Percentiles rank a stretch among this genome's conserved stretches.
Evolutionary conservation across 225 moss, liverwort and hornwort species (phyloP).

Genomic region (Physcomitrellopsis africana): DNA sequence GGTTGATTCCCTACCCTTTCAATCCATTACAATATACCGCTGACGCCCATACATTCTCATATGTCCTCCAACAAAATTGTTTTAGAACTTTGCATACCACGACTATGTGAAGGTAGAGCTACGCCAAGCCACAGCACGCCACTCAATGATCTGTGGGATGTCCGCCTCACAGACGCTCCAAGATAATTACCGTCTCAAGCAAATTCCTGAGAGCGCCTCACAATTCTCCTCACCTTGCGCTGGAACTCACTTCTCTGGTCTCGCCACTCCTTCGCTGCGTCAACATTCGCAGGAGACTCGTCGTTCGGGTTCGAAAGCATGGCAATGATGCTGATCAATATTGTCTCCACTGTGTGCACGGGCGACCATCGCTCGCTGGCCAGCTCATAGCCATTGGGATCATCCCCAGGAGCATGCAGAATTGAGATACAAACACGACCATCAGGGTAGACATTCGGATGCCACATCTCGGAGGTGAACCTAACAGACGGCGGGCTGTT

Average conservation of each 20-base stretch:
- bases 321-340: slow-evolving; percentile 70
- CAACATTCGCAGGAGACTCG: slow-evolving; percentile 42
- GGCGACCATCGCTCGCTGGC: too few species aligned
- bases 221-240: slow-evolving; percentile 51
- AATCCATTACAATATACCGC: not conserved
- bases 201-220: slow-evolving; percentile 52
- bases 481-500: slow-evolving; percentile 76
- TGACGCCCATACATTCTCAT: slow-evolving; percentile 15
- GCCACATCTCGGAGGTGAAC: slow-evolving; percentile 51
- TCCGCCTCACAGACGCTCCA: slow-evolving; percentile 18
- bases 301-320: slow-evolving; percentile 52
- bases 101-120: slow-evolving; percentile 13
- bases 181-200: slow-evolving; percentile 32
- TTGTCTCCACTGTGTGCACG: slow-evolving; percentile 67
- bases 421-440: slow-evolving; percentile 59
- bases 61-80: slow-evolving; percentile 1
- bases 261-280: slow-evolving; percentile 76
- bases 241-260: slow-evolving; percentile 72
- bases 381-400: slow-evolving; percentile 50
- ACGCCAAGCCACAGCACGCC: not conserved
- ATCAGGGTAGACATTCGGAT: too few species aligned
- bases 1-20: not conserved
- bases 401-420: slow-evolving; percentile 68
- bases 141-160: not conserved
- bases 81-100: not conserved